Base-by-base conservation (phyloP, 1,139 yeast genomes). In the Yamadazyma trypodendri region DNA sequence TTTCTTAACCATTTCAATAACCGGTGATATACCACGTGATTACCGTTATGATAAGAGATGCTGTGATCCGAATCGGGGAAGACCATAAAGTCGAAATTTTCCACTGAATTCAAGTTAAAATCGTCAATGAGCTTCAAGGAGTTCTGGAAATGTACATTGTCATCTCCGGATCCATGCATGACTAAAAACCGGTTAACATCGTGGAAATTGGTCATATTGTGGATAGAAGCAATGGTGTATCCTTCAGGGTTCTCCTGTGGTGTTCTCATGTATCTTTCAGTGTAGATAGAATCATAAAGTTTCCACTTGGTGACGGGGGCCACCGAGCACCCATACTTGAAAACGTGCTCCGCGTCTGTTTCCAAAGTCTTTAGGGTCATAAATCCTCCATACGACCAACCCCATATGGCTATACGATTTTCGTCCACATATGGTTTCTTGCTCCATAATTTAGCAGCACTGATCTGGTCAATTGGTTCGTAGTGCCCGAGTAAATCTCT, bases 301-400 rank as follows among this genome's bases (percentile, higher is more conserved):
- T 68, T 68, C 92, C 92, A 84, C 55, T 80, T 77, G 2, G 92
- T 84, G 3, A 84, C 94, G 3, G 94, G 94, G 0, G 94, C 94
- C 29, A 84, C 87, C 0, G 90, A 72, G 56, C 81, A 75, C 11
- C 90, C 92, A 52, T 77, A 84, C 34, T 76, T 77, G 61, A 84
- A 84, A 2, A 68, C 63, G 33, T 73, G 68, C 24, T 75, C 69
- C 12, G 80, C 76, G 56, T 84, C 92, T 17, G 74, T 69, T 58
- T 84, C 92, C 36, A 84, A 58, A 0, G 90, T 82, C 53, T 84
- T 84, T 48, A 84, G 67, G 0, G 94, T 82, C 65, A 83, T 70
- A 54, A 76, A 84, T 0, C 92, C 94, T 41, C 94, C 94, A 53
- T 84, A 84, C 2, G 89, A 82, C 90, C 92, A 84, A 6, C 94